Evolutionary conservation across 192 early-diverging fungal genomes (phyloP).

Genomic region (Funneliformis geosporum): DNA sequence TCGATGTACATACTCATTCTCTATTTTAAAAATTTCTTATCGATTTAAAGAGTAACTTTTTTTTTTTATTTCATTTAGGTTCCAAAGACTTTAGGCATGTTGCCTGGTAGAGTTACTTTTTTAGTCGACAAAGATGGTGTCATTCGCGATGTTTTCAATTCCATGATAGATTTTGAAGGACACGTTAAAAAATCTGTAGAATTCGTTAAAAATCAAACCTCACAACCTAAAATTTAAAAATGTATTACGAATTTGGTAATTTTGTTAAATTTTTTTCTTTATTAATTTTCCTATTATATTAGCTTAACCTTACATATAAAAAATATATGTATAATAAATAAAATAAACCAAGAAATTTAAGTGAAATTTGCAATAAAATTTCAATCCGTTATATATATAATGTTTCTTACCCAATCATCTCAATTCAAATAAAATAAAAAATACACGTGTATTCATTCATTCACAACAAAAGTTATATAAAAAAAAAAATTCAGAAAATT

Average conservation of each 20-base stretch:
- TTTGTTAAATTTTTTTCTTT: too few species aligned
- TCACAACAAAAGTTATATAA: too few species aligned
- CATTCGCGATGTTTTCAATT: constrained; percentile 42
- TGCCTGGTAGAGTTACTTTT: constrained; percentile 41
- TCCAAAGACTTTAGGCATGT: constrained; percentile 27
- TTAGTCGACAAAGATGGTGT: constrained; percentile 42
- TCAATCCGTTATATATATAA: not conserved
- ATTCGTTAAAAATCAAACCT: constrained; percentile 28
- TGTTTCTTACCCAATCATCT: not conserved
- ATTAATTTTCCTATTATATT: too few species aligned
- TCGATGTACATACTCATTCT: constrained; percentile 28
- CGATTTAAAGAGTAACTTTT: not conserved
- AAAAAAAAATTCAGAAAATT: not conserved
- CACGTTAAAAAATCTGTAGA: constrained; percentile 40
- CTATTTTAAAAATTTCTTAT: not conserved
- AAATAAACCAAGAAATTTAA: too few species aligned
- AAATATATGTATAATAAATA: too few species aligned
- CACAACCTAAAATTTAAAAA: not conserved
- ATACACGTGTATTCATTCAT: not conserved
- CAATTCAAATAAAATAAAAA: not conserved
- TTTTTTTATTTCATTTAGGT: constrained; percentile 17
- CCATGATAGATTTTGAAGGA: constrained; percentile 34
- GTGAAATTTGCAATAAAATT: not conserved
- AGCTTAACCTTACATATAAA: too few species aligned
- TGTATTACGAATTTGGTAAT: not conserved